Evolutionary conservation across 495 filamentous ascomycete species (phyloP), one percentile per base, ranked within the genome.

Genomic region (Thermothielavioides terrestris): DNA sequence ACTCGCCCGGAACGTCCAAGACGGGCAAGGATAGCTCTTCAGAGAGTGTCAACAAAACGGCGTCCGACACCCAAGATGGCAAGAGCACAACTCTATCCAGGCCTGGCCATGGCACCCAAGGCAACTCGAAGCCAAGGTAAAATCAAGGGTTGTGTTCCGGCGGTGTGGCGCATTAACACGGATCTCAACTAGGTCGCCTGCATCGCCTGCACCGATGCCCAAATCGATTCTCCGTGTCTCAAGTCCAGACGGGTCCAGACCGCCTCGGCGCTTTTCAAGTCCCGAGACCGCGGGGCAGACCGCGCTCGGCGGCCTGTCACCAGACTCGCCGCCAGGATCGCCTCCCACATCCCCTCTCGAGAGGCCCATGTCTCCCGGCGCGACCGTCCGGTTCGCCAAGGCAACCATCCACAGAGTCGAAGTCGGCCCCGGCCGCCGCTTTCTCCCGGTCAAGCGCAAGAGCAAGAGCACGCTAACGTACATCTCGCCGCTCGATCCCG

Each of bases 401-500:
- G 59, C 61, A 3, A 66, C 63, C 1, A 52, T 64, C 9, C 63
- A 66, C 52, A 38, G 57, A 9, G 59, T 66, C 36, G 63, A 66
- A 18, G 59, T 66, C 21, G 54, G 53, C 2, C 59, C 61, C 0
- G 59, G 61, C 15, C 55, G 61, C 14, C 59, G 61, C 18, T 55
- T 66, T 32, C 38, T 60, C 6, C 63, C 63, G 6, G 62, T 66
- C 8, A 66, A 56, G 57, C 59, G 62, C 34, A 64, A 58, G 53
- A 63, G 57, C 50, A 62, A 62, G 47, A 64, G 61, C 46, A 64
- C 61, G 6, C 27, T 64, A n/a, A 60, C 61, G 4, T 66, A 66
- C 44, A 51, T 66, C n/a, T 46, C 61, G 4, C 63, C 59, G 4
- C 57, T 64, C 20, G 63, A 66, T 45, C 59, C 62, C 6, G 59